Conservation (phyloP, 352 stramenopile species). For the Globisporangium nodosum region DNA sequence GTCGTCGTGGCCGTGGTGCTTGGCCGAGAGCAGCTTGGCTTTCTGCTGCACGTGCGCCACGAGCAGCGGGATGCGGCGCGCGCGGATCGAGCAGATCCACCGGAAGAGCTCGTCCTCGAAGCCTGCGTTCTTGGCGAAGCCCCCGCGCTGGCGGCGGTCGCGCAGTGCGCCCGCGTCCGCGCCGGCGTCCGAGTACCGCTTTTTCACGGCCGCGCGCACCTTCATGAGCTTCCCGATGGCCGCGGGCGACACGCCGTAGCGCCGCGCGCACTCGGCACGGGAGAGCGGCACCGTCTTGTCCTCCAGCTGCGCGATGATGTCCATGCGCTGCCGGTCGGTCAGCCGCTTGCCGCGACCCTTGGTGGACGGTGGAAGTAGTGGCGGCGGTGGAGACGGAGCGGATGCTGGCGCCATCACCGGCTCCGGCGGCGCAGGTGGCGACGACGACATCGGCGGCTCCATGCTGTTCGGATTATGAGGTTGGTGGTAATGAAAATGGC, state of each 20-base stretch:
- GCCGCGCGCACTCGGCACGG: conserved; percentile 45
- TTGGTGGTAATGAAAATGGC: too few relatives aligned
- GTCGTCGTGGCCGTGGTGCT: conserved; percentile 33
- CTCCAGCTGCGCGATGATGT: conserved; percentile 68
- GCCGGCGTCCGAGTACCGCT: conserved; percentile 55
- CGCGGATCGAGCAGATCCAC: conserved; percentile 54
- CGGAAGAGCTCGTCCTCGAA: conserved; percentile 63
- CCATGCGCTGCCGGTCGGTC: conserved; percentile 68
- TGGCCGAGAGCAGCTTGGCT: conserved; percentile 33
- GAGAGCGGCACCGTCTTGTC: conserved; percentile 43
- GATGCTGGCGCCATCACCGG: background rate
- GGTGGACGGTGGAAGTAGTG: conserved; percentile 11
- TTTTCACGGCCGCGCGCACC: conserved; percentile 57
- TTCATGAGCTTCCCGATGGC: conserved; percentile 83
- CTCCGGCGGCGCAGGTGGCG: background rate
- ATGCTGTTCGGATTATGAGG: background rate
- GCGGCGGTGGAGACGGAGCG: background rate
- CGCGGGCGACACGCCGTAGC: conserved; percentile 62
- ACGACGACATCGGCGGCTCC: background rate
- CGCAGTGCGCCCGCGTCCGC: conserved; percentile 20
- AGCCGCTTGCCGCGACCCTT: conserved; percentile 56
- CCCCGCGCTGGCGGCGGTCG: conserved; percentile 54
- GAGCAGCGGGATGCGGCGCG: conserved; percentile 38
- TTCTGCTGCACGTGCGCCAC: conserved; percentile 57
- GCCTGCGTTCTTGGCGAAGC: conserved; percentile 52